Conservation (phyloP, 495 filamentous ascomycete species). For the Aspergillus diversus region DNA sequence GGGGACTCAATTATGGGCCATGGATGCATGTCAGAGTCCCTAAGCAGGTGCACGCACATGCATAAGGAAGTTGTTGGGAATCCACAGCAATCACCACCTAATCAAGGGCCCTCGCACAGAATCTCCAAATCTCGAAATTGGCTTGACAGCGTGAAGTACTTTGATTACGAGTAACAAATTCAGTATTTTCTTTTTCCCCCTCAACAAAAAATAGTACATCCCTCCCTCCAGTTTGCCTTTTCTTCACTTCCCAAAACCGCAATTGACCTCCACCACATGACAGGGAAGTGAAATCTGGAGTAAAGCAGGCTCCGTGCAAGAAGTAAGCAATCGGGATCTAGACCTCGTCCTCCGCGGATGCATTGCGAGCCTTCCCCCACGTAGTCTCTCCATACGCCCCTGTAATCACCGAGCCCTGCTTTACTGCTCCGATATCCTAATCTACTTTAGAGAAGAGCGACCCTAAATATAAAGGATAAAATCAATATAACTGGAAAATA, state of each 20-base stretch:
- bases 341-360: background rate
- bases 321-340: slow-evolving; percentile 7
- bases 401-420: too few relatives aligned
- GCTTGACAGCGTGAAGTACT: too few relatives aligned
- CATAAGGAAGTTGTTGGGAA: background rate
- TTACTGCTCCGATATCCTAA: too few relatives aligned
- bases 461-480: too few relatives aligned
- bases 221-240: background rate
- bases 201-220: background rate
- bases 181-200: too few relatives aligned
- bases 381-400: background rate
- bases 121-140: background rate
- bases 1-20: too few relatives aligned
- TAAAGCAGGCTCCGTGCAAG: background rate
- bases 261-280: background rate
- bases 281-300: background rate
- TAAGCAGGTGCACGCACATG: background rate
- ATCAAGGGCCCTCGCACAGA: background rate
- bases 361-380: background rate
- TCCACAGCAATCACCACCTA: background rate
- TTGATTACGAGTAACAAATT: too few relatives aligned
- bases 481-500: background rate
- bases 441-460: too few relatives aligned
- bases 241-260: background rate
- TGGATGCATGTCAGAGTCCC: too few relatives aligned